These are phyloP conservation scores for Clonostachys chloroleuca DNA, from an alignment of 2,329 filamentous ascomycete genomes.

Conservation along the genomic window DNA sequence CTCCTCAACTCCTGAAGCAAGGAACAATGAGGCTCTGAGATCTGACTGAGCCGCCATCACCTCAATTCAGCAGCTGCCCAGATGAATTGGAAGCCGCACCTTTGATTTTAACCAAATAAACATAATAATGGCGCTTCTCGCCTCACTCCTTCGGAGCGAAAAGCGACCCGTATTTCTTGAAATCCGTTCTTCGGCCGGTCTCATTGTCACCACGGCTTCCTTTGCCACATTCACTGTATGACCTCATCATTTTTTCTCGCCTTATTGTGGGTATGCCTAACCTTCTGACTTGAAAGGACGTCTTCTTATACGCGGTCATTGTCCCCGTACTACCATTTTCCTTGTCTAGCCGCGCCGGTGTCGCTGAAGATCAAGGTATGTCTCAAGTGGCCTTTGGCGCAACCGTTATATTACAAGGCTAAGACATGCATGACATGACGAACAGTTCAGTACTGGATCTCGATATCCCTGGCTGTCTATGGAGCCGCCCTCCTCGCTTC, in stretches of 20 bases:
- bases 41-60: too few relatives aligned
- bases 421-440: not conserved
- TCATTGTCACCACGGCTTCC: slow-evolving; percentile 23
- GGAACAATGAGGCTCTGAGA: too few relatives aligned
- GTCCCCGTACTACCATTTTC: slow-evolving; percentile 25
- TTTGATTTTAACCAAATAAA: not conserved
- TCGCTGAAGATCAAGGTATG: slow-evolving; percentile 11
- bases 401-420: not conserved
- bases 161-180: slow-evolving; percentile 19
- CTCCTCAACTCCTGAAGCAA: too few relatives aligned
- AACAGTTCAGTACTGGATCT: slow-evolving; percentile 26
- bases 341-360: slow-evolving; percentile 15
- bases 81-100: too few relatives aligned
- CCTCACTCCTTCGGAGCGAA: slow-evolving; percentile 2
- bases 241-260: not conserved
- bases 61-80: too few relatives aligned
- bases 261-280: not conserved
- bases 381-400: not conserved
- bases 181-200: slow-evolving; percentile 20
- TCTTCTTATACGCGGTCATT: slow-evolving; percentile 26
- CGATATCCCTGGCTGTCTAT: slow-evolving; percentile 24
- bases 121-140: not conserved
- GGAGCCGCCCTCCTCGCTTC: slow-evolving; percentile 19
- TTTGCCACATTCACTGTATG: slow-evolving; percentile 26
- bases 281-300: slow-evolving; percentile 16